Conservation (phyloP, 306 rosid genomes). For the Medicago truncatula region DNA sequence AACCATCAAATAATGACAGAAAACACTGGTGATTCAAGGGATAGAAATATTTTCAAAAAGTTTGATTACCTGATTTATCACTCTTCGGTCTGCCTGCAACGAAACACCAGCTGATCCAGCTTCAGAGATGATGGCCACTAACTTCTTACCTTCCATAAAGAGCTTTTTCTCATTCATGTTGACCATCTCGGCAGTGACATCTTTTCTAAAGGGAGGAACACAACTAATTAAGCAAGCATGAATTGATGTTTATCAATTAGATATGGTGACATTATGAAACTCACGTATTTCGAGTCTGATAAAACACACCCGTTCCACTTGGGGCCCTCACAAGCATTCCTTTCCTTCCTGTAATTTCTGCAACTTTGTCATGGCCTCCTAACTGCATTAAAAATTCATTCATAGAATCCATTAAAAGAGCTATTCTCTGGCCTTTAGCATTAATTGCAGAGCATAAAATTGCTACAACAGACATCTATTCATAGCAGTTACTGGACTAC, state of each 20-base stretch:
- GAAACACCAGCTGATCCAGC: conserved; percentile 98
- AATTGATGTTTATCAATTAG: conserved; percentile 10
- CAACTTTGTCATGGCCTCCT: conserved; percentile 88
- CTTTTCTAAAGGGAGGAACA: conserved; percentile 62
- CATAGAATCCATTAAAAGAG: conserved; percentile 17
- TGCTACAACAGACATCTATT: conserved; percentile 4
- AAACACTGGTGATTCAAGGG: not conserved
- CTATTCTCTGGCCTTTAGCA: conserved; percentile 17
- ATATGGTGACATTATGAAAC: conserved; percentile 43
- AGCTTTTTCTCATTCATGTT: conserved; percentile 94
- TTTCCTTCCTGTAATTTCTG: conserved; percentile 93
- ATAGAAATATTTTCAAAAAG: conserved; percentile 31
- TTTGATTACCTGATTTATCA: conserved; percentile 67
- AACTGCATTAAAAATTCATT: conserved; percentile 57
- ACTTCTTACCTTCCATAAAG: conserved; percentile 87
- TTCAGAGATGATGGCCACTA: conserved; percentile 86
- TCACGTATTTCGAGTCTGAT: conserved; percentile 86
- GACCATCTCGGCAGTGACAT: conserved; percentile 86
- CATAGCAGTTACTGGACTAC: not conserved
- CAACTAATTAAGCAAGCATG: conserved; percentile 20
- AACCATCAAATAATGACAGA: conserved; percentile 22
- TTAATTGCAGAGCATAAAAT: conserved; percentile 7
- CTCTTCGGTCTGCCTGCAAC: conserved; percentile 94
- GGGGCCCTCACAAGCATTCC: conserved; percentile 93
- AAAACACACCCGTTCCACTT: conserved; percentile 83